phyloP scores from a whole-genome alignment of 106 monocot species.

The Vanilla planifolia region DNA sequence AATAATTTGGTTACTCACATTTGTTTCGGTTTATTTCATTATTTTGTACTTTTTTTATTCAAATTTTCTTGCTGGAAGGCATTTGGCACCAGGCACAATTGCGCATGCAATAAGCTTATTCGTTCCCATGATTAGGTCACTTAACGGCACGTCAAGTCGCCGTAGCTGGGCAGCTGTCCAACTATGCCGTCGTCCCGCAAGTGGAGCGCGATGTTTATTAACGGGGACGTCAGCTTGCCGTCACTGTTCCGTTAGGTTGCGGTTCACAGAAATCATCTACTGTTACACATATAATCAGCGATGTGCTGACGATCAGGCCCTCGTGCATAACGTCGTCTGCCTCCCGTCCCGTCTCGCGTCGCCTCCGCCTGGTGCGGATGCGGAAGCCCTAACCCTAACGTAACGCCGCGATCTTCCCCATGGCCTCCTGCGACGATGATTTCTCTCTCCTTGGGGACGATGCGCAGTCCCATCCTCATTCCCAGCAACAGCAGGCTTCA shows the following conservation, averaged over 20 bases:
- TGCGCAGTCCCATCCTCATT: conserved; percentile 14
- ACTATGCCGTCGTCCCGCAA: no score
- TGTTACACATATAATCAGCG: conserved; percentile 15
- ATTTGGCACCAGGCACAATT: no score
- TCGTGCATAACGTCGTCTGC: conserved; percentile 48
- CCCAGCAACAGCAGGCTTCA: conserved; percentile 20
- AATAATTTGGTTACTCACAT: no score
- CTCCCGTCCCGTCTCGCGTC: conserved; percentile 29
- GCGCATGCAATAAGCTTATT: no score
- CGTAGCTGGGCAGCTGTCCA: no score
- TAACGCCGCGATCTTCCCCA: conserved; percentile 45
- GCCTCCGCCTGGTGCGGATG: conserved; percentile 15
- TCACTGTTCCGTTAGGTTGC: conserved; percentile 8
- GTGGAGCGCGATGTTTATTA: conserved; percentile 10
- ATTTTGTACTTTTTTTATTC: no score
- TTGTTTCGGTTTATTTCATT: no score
- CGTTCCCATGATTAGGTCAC: no score
- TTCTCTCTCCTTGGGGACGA: conserved; percentile 61
- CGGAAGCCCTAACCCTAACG: conserved; percentile 43
- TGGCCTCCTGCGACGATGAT: conserved; percentile 73
- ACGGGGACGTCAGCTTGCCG: conserved; percentile 21
- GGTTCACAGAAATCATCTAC: conserved; percentile 2
- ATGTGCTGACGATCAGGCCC: background rate
- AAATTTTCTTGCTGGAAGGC: no score
- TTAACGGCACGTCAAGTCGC: no score